phyloP scores from a whole-genome alignment of 1,284 basidiomycete species.

The Ganoderma resinaceum region DNA sequence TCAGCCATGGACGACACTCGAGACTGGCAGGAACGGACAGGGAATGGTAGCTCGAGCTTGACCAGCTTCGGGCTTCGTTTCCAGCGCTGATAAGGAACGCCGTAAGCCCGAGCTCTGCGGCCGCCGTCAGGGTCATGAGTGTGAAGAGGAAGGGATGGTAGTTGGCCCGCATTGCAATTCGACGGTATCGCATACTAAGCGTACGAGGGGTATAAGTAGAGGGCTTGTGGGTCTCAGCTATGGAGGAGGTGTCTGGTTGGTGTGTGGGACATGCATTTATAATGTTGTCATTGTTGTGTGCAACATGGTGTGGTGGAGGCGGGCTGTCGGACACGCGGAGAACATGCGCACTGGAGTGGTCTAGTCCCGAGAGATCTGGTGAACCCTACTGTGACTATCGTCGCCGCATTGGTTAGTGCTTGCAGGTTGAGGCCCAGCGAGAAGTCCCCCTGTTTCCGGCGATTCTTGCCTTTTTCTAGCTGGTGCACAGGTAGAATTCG shows the following conservation, averaged over 20 bases:
- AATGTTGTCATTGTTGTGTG: constrained; percentile 9
- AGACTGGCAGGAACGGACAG: constrained; percentile 53
- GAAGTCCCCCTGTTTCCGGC: too few relatives aligned
- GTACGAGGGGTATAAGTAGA: constrained; percentile 17
- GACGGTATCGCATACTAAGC: constrained; percentile 33
- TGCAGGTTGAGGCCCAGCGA: too few relatives aligned
- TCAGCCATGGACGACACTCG: constrained; percentile 24
- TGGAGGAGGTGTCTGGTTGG: constrained; percentile 8
- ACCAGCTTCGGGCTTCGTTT: constrained; percentile 65
- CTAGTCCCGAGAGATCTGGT: neutral
- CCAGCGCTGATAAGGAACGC: constrained; percentile 73
- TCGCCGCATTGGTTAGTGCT: neutral
- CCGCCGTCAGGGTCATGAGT: constrained; percentile 68
- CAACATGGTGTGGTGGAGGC: constrained; percentile 21
- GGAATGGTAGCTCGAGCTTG: constrained; percentile 66
- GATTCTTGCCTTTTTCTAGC: too few relatives aligned
- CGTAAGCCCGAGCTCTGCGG: constrained; percentile 75
- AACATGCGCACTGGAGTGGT: constrained; percentile 22
- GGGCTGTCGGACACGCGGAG: constrained; percentile 27
- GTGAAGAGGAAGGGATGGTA: constrained; percentile 76
- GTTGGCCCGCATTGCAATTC: constrained; percentile 48
- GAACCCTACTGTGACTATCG: neutral
- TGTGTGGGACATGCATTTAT: constrained; percentile 10
- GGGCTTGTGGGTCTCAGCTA: constrained; percentile 12
- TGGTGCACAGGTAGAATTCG: too few relatives aligned